These are phyloP conservation scores for Penicillium canariense DNA, from an alignment of 495 filamentous ascomycete species.

Conservation along the genomic window DNA sequence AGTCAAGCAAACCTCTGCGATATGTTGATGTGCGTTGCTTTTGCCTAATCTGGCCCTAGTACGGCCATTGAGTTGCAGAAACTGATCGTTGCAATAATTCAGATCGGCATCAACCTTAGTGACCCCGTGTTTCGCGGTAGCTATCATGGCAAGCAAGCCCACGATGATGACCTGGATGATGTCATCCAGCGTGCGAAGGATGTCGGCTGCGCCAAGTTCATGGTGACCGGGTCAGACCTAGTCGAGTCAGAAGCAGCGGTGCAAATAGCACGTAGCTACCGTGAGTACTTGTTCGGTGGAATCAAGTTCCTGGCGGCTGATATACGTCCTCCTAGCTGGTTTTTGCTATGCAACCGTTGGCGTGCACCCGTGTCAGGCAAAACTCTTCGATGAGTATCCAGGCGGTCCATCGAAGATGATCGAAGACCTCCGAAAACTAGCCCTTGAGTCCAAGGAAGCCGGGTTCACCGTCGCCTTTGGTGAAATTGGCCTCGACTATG, in stretches of 20 bases:
- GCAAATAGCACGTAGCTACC: conserved; percentile 66
- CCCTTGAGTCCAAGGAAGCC: conserved; percentile 39
- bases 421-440: conserved; percentile 58
- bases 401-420: conserved; percentile 57
- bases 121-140: conserved; percentile 81
- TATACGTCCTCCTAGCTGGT: conserved; percentile 53
- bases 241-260: conserved; percentile 73
- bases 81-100: background rate
- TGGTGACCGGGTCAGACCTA: conserved; percentile 91
- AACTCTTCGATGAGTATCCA: conserved; percentile 62
- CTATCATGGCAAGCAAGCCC: conserved; percentile 78
- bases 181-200: conserved; percentile 73
- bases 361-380: conserved; percentile 83
- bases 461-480: conserved; percentile 77
- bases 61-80: background rate
- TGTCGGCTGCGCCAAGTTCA: conserved; percentile 80
- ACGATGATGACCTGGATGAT: conserved; percentile 73
- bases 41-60: background rate
- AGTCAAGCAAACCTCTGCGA: conserved; percentile 33
- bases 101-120: conserved; percentile 91
- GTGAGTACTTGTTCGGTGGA: conserved; percentile 43
- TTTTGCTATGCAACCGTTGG: conserved; percentile 86
- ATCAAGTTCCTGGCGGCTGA: background rate
- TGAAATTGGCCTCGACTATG: conserved; percentile 95
- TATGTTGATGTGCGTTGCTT: conserved; percentile 45